Evolutionary conservation across 805 yeast genomes (phyloP), one percentile per base, ranked within the genome.

Genomic region (Metschnikowia continentalis): DNA sequence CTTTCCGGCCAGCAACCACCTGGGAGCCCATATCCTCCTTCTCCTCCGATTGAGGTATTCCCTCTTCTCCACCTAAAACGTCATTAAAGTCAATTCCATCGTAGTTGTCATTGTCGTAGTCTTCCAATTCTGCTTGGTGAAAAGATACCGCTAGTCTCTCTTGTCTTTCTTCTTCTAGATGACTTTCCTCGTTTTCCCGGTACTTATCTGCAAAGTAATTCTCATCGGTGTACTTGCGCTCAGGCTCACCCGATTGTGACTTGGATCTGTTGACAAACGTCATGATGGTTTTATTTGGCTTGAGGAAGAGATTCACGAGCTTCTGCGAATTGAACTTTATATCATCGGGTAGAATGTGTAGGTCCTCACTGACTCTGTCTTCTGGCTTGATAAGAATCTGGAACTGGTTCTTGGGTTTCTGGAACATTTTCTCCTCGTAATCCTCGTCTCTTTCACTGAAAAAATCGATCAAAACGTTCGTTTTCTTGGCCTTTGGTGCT

Each of bases 141-240:
- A 62, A 67, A 50, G 68, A 68, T 45, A 62, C 65, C 2, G 75
- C 74, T 49, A 71, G 60, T 35, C 68, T 54, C 32, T 65, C 67
- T 42, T 69, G 71, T 33, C 74, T 72, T 38, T 65, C 64, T 39
- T 59, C 65, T 44, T 68, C 73, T 19, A 53, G 53, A 23, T 48
- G 32, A 26, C 23, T 35, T 35, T 68, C 72, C 36, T 69, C 65
- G 46, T 74, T 68, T 47, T 56, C 55, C 33, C 43, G 41, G 64
- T 83, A 86, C 59, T 78, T 82, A 32, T 73, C 75, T 1, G 94
- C 92, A 86, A 91, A 89, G 60, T 76, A 86, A 33, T 80, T 76
- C 54, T 84, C 88, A 61, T 88, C 90, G 0, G 86, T 74, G 71
- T 57, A 74, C 30, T 73, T 49, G 32, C 54, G 33, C 7, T 51